These are phyloP conservation scores for Oryza rufipogon DNA, from an alignment of 176 grass and related monocot species.

Conservation along the genomic window DNA sequence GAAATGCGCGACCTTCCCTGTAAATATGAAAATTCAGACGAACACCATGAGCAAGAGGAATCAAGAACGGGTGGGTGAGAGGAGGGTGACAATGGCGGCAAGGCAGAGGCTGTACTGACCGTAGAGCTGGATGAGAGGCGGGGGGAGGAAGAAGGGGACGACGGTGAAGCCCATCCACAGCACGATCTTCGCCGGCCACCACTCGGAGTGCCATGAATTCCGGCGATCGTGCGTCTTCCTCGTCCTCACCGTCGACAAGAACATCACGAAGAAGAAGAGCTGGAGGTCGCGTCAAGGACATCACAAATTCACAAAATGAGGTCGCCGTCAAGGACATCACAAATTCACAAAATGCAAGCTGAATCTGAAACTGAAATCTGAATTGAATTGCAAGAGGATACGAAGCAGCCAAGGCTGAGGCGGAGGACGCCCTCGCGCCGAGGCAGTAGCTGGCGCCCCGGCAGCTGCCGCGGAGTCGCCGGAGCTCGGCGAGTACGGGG, in stretches of 20 bases:
- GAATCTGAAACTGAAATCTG: no score
- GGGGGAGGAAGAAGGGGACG: slow-evolving; percentile 79
- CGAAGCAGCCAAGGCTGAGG: slow-evolving; percentile 92
- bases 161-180: slow-evolving; percentile 81
- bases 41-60: not conserved
- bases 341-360: no score
- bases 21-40: slow-evolving; percentile 21
- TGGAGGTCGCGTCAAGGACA: slow-evolving; percentile 43
- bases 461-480: slow-evolving; percentile 52
- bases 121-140: slow-evolving; percentile 83
- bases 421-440: slow-evolving; percentile 91
- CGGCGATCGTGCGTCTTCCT: slow-evolving; percentile 68
- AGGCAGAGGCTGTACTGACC: slow-evolving; percentile 46
- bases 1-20: slow-evolving; percentile 89
- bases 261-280: slow-evolving; percentile 98
- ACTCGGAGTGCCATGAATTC: slow-evolving; percentile 96
- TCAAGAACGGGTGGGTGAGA: not conserved
- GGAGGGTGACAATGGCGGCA: not conserved
- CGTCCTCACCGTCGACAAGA: slow-evolving; percentile 70
- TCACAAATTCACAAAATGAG: not conserved
- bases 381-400: slow-evolving; percentile 54
- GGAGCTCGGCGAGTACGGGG: slow-evolving; percentile 68
- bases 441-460: slow-evolving; percentile 65
- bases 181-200: slow-evolving; percentile 87
- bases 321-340: no score